Evolutionary conservation across 78 protist genomes (phyloP).

Genomic region (slime mould (Dictyostelium discoideum)): dicty_2.7 NC_007088.5:5452501-5453000

Average conservation of each 20-base stretch:
- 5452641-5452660: neutral
- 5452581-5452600: too few relatives aligned
- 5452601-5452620: too few relatives aligned
- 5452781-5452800: neutral
- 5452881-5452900: neutral
- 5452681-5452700: neutral
- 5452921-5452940: neutral
- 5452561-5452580: too few relatives aligned
- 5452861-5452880: neutral
- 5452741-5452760: neutral
- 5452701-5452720: constrained; percentile 13
- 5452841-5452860: neutral
- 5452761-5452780: constrained; percentile 52
- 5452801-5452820: neutral
- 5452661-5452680: neutral
- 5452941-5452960: neutral
- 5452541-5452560: too few relatives aligned
- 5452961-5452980: neutral
- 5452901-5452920: neutral
- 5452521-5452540: too few relatives aligned
- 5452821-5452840: neutral
- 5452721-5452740: constrained; percentile 53
- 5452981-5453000: constrained; percentile 47
- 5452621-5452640: too few relatives aligned
- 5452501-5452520: too few relatives aligned